Base-by-base conservation (phyloP, 2,329 filamentous ascomycete genomes). In the Colletotrichum salicis region DNA sequence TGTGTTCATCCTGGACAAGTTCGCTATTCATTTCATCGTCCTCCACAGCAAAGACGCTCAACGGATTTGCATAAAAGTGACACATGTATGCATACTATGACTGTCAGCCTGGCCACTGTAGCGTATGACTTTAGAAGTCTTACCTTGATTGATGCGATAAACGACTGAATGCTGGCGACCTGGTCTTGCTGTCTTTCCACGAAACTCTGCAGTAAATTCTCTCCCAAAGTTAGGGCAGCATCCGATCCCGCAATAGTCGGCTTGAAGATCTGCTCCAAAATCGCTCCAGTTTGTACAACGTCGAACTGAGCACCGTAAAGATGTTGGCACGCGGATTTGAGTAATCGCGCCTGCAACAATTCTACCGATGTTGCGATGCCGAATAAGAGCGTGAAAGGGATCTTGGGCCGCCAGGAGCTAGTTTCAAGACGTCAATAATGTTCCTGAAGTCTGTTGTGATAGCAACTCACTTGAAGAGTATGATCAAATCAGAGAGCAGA, bases 311-410 rank as follows among this genome's bases (percentile, higher is more conserved):
- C 87, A 5, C 93, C 93, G 62, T 91, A 85, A 1, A 96, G 85
- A 71, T 87, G 87, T 60, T 90, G 89, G 73, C 92, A 89, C 1
- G 92, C 91, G 15, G 88, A 88, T 77, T 92, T 92, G 33, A 93
- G 86, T 22, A 96, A 83, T 19, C 94, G 88, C 63, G 93, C 91
- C 78, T 95, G 92, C 71, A 96, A 91, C 41, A 94, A 89, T 74
- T 96, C 93, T 41, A 95, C 89, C 1, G 93, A 95, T 0, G 94
- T 96, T 33, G 93, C 94, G 67, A 97, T 89, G 54, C 93, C 94
- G 76, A 96, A 93, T 1, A 97, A 84, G 1, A 95, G 84, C 1
- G 93, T 89, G 74, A 96, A 95, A 0, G 92, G 92, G 58, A 96
- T 93, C 29, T 92, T 91, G 74, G 93, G 89, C 10, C 89, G 87